Evolutionary conservation across 768 basidiomycete species (phyloP).

Genomic region (Lactifluus hygrophoroides): DNA sequence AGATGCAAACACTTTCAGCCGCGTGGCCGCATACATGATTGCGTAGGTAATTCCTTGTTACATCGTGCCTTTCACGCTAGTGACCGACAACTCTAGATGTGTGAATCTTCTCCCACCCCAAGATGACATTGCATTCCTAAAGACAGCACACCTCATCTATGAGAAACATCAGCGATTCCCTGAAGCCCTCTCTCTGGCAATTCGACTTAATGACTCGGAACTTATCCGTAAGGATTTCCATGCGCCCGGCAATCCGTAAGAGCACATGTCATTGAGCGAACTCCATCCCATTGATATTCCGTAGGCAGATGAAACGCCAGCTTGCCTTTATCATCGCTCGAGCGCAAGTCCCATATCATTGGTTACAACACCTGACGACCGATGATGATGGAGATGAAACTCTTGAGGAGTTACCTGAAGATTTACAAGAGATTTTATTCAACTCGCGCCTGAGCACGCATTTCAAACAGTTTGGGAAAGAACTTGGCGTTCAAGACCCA

Average conservation of each 20-base stretch:
- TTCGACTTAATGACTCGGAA: slow-evolving; percentile 72
- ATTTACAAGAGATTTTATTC: slow-evolving; percentile 77
- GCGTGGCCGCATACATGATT: slow-evolving; percentile 96
- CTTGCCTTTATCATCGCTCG: slow-evolving; percentile 91
- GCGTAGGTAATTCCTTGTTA: slow-evolving; percentile 40
- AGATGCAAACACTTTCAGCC: slow-evolving; percentile 77
- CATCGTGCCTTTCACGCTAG: background rate
- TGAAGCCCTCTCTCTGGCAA: slow-evolving; percentile 80
- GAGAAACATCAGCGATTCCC: slow-evolving; percentile 81
- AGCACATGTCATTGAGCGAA: slow-evolving; percentile 13
- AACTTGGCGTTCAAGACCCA: slow-evolving; percentile 81
- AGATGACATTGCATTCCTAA: slow-evolving; percentile 84
- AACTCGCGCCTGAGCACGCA: slow-evolving; percentile 76
- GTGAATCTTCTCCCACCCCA: slow-evolving; percentile 87
- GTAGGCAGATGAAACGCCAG: slow-evolving; percentile 85
- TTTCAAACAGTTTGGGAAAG: slow-evolving; percentile 90
- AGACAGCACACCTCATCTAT: slow-evolving; percentile 84
- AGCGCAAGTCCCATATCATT: slow-evolving; percentile 83
- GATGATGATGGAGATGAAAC: slow-evolving; percentile 46
- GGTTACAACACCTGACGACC: slow-evolving; percentile 56
- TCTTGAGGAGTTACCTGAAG: slow-evolving; percentile 62
- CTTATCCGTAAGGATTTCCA: slow-evolving; percentile 84
- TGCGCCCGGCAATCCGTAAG: slow-evolving; percentile 80
- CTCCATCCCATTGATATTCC: background rate
- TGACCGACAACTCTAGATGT: slow-evolving; percentile 41